Base-by-base conservation (phyloP, 768 basidiomycete genomes). In the Gyrodon lividus region DNA sequence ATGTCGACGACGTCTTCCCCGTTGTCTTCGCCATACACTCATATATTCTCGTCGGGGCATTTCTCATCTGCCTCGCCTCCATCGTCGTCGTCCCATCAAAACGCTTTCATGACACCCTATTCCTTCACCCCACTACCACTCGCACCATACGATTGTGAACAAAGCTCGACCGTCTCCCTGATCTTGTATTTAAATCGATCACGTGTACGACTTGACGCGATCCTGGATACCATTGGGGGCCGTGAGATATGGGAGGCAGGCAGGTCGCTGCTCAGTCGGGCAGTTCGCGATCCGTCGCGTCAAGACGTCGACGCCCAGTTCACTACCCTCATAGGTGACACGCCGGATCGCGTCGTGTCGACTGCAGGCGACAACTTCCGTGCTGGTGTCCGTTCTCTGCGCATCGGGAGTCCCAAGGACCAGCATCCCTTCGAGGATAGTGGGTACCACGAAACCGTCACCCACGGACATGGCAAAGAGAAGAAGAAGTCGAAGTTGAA, bases 141-240 rank as follows among this genome's bases (percentile, higher is more conserved):
- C 43, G 38, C 59, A 7, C 56, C 64, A 24, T 70, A 69, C 40
- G 52, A 65, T 35, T 57, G 50, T 43, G 67, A 69, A 48, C 60
- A 55, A 16, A 51, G 46, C 10, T 69, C 69, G 1, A 39, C 57
- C 12, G 37, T 58, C 12, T 54, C 69, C 23, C 62, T 68, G 24
- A 51, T 65, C 46, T 60, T 60, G 28, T 69, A 61, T 47, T 46
- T 69, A 34, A 46, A 43, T 6, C 59, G 65, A 13, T 65, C 72
- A 22, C 60, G 59, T 19, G 56, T 70, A 30, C 59, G 62, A 30
- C 88, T 94, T 66, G 92, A 95, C 63, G 87, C 83, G 19, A 78
- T 97, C 3, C 66, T 95, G 54, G 94, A 96, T 66, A 88, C 87
- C 1, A 70, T 91, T 16, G 93, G 93, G 4, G 91, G 93, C 14